Base-by-base conservation (phyloP, 139 green algal genomes). In the Astrephomene gubernaculifera region DNA sequence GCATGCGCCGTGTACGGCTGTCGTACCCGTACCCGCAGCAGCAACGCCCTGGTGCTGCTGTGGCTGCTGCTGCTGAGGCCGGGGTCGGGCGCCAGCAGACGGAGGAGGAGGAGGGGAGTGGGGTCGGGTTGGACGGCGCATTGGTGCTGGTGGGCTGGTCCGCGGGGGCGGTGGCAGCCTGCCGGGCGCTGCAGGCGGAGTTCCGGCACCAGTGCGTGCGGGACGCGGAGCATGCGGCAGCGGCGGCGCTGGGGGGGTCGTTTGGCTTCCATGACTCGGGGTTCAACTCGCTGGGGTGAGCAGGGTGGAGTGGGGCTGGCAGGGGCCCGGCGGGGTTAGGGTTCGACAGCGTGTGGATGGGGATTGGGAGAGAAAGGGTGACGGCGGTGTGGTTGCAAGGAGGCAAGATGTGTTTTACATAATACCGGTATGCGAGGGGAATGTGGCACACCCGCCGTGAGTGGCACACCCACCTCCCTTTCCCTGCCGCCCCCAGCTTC, bases 131-230 rank as follows among this genome's bases (percentile, higher is more conserved):
- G 31, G 78, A 84, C 64, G 6, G 21, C 7, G 21, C 24, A 31
- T 39, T 84, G 22, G 63, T 84, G 31, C 61, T 74, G 1, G 78
- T 84, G 63, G 78, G 61, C 1, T 84, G 78, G 78, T 84, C 78
- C 4, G 19, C 33, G 21, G 43, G 49, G 29, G 63, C 78, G 2
- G 39, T 84, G 61, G 5, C 9, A 2, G 44, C 22, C 8, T 84
- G 78, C 63, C 19, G 22, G 0, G 61, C 31, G 29, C 78, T 84
- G 43, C 63, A 84, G 61, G 29, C 29, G n/a, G n/a, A 44, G 17
- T 72, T 49, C 60, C n/a, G 33, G 6, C 78, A 74, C 43, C 63
- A 84, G 31, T 84, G 78, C 63, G 78, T 84, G 31, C 78, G 43
- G 7, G 78, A 84, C 44, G 5, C 31, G 17, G 57, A 84, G 78